Conservation (phyloP, 164 flowering plant genomes). For the Brasenia schreberi region DNA sequence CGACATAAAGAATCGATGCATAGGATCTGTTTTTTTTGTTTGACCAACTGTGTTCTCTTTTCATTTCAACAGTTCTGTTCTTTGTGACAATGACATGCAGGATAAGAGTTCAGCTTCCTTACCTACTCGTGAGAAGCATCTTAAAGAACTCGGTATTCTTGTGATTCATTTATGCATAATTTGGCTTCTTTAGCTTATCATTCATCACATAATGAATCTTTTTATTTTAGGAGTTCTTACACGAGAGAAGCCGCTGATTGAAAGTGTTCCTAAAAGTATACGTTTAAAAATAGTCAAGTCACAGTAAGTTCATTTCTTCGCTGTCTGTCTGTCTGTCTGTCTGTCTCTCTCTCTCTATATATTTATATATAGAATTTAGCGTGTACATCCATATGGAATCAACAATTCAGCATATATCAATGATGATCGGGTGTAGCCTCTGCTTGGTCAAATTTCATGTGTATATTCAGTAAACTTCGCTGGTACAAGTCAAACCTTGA, state of each 20-base stretch:
- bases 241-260: conserved; percentile 50
- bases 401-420: too few relatives aligned
- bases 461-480: too few relatives aligned
- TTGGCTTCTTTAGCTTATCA: not conserved
- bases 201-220: not conserved
- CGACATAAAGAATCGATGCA: not conserved
- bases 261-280: conserved; percentile 44
- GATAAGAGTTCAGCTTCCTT: conserved; percentile 38
- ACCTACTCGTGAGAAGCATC: conserved; percentile 69
- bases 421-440: too few relatives aligned
- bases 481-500: too few relatives aligned
- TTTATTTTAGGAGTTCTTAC: conserved; percentile 40
- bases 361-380: too few relatives aligned
- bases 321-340: not conserved
- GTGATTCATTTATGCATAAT: not conserved
- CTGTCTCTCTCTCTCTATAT: not conserved
- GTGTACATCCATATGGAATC: not conserved
- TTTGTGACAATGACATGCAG: conserved; percentile 18
- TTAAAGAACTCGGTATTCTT: conserved; percentile 53
- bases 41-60: not conserved
- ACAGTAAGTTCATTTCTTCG: conserved; percentile 35
- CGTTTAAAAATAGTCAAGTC: conserved; percentile 43
- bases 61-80: not conserved
- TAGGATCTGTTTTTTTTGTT: not conserved
- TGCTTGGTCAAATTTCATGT: too few relatives aligned